Conservation (phyloP, 805 yeast genomes). For the Lipomyces chichibuensis region DNA sequence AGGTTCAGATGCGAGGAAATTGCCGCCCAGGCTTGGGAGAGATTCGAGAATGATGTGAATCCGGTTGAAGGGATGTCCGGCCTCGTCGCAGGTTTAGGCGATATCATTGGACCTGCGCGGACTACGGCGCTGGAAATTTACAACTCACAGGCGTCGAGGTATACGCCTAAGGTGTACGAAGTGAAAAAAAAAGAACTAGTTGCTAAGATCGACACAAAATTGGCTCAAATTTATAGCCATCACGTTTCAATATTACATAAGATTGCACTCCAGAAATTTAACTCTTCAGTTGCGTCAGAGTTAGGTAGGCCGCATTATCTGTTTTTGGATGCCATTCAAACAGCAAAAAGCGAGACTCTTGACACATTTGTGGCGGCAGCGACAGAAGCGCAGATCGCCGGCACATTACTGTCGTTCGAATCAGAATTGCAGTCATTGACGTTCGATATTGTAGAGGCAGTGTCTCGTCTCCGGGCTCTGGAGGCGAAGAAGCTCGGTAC, state of each 20-base stretch:
- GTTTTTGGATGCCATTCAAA: constrained; percentile 41
- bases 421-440: constrained; percentile 46
- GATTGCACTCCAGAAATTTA: constrained; percentile 43
- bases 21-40: constrained; percentile 55
- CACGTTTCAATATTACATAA: constrained; percentile 49
- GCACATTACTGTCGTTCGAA: constrained; percentile 42
- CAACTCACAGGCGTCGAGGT: constrained; percentile 76
- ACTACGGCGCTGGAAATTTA: constrained; percentile 55
- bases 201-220: constrained; percentile 53
- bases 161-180: constrained; percentile 65
- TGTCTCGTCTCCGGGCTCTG: constrained; percentile 45
- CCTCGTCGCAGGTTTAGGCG: constrained; percentile 47
- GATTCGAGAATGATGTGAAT: constrained; percentile 48
- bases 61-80: constrained; percentile 42
- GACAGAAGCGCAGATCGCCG: constrained; percentile 44
- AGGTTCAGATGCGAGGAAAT: constrained; percentile 94
- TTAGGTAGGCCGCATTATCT: constrained; percentile 28
- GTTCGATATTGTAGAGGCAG: constrained; percentile 41
- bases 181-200: constrained; percentile 59
- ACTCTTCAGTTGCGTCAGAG: constrained; percentile 23
- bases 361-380: constrained; percentile 45
- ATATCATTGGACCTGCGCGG: constrained; percentile 51
- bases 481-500: constrained; percentile 51
- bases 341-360: constrained; percentile 37
- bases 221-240: constrained; percentile 51